Percentiles rank a stretch among this genome's conserved stretches.
Evolutionary conservation across 441 rosid species (phyloP).

Genomic region (Geranium incanum): DNA sequence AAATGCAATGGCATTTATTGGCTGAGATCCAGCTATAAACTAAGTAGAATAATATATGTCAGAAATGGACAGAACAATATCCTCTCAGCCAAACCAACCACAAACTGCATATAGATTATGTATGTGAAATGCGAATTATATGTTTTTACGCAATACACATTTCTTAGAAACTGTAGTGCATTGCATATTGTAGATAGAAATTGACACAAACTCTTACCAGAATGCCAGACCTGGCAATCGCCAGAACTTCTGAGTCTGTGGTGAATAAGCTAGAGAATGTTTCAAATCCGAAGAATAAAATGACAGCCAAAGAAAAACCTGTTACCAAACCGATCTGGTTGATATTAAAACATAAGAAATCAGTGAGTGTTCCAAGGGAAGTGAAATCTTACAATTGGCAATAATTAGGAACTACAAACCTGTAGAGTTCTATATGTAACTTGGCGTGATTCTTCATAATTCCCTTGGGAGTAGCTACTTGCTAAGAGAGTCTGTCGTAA

Average conservation of each 20-base stretch:
- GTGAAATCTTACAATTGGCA: slow-evolving; percentile 11
- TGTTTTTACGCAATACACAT: background rate
- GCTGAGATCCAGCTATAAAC: slow-evolving; percentile 96
- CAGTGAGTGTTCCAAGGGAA: background rate
- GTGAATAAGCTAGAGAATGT: slow-evolving; percentile 66
- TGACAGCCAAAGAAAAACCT: slow-evolving; percentile 60
- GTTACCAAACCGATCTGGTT: slow-evolving; percentile 70
- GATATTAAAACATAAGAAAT: slow-evolving; percentile 13
- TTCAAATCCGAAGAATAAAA: slow-evolving; percentile 62
- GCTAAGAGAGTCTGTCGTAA: slow-evolving; percentile 78
- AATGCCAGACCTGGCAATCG: slow-evolving; percentile 66
- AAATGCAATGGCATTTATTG: slow-evolving; percentile 84
- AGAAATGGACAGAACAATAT: slow-evolving; percentile 12
- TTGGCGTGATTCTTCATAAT: slow-evolving; percentile 59
- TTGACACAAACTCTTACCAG: slow-evolving; percentile 37
- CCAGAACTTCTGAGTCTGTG: slow-evolving; percentile 69
- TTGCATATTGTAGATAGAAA: background rate
- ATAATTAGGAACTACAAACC: slow-evolving; percentile 32
- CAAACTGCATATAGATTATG: slow-evolving; percentile 1
- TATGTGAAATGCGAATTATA: background rate
- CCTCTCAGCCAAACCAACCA: slow-evolving; percentile 7
- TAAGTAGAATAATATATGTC: slow-evolving; percentile 27
- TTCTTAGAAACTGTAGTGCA: background rate
- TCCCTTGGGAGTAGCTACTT: slow-evolving; percentile 54
- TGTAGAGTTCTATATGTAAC: slow-evolving; percentile 57